These are phyloP conservation scores for Sclerotinia sclerotiorum DNA, from an alignment of 2,329 filamentous ascomycete species.

Conservation along the genomic window DNA sequence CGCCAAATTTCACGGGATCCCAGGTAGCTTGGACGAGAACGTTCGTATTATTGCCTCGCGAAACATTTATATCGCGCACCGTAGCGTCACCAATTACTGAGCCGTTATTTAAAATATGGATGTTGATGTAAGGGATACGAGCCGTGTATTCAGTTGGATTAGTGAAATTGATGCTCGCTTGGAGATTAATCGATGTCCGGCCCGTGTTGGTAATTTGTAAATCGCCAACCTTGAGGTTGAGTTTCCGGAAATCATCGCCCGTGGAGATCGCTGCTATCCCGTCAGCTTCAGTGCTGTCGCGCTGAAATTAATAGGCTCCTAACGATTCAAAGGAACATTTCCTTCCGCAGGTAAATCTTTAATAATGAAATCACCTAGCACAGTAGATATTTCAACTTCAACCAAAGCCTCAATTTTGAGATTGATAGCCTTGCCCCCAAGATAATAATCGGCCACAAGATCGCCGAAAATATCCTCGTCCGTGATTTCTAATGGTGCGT, in stretches of 20 bases:
- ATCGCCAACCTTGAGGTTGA: conserved; percentile 65
- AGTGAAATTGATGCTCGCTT: conserved; percentile 75
- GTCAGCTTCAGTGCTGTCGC: conserved; percentile 40
- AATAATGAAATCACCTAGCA: conserved; percentile 76
- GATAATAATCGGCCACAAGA: conserved; percentile 77
- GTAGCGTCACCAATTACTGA: conserved; percentile 74
- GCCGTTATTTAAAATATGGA: conserved; percentile 72
- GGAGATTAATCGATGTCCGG: conserved; percentile 66
- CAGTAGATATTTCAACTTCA: conserved; percentile 78
- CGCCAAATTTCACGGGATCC: conserved; percentile 66
- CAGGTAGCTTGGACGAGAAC: conserved; percentile 68
- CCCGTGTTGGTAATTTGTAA: conserved; percentile 73
- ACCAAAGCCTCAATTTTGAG: conserved; percentile 77
- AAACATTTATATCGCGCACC: conserved; percentile 61
- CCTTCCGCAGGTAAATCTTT: conserved; percentile 84
- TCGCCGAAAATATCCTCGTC: conserved; percentile 76
- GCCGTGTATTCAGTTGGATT: conserved; percentile 90
- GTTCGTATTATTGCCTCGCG: conserved; percentile 69
- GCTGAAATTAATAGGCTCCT: conserved; percentile 58
- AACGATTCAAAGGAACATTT: conserved; percentile 88
- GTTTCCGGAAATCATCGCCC: conserved; percentile 47
- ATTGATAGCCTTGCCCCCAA: conserved; percentile 66
- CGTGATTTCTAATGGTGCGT: conserved; percentile 81
- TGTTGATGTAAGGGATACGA: conserved; percentile 73
- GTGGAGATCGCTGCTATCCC: conserved; percentile 56